These are phyloP conservation scores for Debaryomycetaceae sp. DNA, from an alignment of 1,139 yeast species.

Conservation along the genomic window DNA sequence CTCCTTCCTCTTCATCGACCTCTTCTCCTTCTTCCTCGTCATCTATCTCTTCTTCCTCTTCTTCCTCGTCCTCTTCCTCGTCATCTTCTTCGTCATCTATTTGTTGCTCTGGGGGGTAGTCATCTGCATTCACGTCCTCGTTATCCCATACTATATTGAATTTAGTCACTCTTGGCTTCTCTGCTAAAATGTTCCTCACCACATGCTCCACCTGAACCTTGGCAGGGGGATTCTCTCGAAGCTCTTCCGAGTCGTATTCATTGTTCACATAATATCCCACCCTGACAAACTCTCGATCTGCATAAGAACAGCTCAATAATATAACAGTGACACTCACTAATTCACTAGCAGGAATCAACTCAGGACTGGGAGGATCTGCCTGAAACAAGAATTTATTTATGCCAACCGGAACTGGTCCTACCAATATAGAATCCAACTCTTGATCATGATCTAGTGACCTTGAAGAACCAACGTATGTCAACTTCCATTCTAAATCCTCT, in stretches of 20 bases:
- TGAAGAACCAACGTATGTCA: slow-evolving; percentile 94
- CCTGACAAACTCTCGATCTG: slow-evolving; percentile 90
- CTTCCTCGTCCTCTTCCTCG: slow-evolving; percentile 9
- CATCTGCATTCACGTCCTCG: slow-evolving; percentile 59
- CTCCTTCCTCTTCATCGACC: slow-evolving; percentile 3
- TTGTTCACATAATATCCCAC: slow-evolving; percentile 97
- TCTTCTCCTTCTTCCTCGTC: slow-evolving; percentile 9
- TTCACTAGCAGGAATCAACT: slow-evolving; percentile 91
- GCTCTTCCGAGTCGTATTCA: slow-evolving; percentile 90
- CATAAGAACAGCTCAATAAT: slow-evolving; percentile 85
- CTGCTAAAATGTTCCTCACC: slow-evolving; percentile 90
- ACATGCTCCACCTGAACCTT: slow-evolving; percentile 94
- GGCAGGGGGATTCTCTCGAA: slow-evolving; percentile 90
- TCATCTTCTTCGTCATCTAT: slow-evolving; percentile 37
- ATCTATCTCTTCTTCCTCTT: slow-evolving; percentile 8
- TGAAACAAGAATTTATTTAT: slow-evolving; percentile 87
- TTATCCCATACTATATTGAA: slow-evolving; percentile 95
- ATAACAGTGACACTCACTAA: slow-evolving; percentile 94
- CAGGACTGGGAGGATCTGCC: slow-evolving; percentile 97
- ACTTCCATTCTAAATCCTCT: slow-evolving; percentile 95
- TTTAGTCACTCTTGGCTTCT: slow-evolving; percentile 95
- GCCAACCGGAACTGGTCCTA: slow-evolving; percentile 98
- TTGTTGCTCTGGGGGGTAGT: slow-evolving; percentile 63
- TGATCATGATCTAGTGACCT: slow-evolving; percentile 93
- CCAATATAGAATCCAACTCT: slow-evolving; percentile 89